Evolutionary conservation across 2,329 filamentous ascomycete genomes (phyloP), one percentile per base, ranked within the genome.

Genomic region (Paraphaeosphaeria minitans): DNA sequence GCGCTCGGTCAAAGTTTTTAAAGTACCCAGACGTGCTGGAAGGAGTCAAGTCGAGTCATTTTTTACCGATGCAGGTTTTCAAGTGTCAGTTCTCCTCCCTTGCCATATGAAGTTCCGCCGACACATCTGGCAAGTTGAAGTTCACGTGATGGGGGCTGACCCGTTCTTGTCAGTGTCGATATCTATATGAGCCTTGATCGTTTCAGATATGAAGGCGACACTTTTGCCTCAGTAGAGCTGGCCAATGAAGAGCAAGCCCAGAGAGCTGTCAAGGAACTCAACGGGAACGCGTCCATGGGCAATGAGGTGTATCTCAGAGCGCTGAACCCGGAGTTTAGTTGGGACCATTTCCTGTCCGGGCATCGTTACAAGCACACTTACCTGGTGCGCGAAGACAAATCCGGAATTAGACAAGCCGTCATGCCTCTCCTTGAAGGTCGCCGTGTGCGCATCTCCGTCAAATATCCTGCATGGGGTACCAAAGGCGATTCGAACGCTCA

Each of bases 401-500:
- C 58, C 9, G 54, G 56, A 31, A 46, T 58, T 7, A 43, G 51
- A 41, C 49, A 62, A 43, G 66, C 64, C 39, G 42, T 66, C 10
- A 49, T 48, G 19, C 57, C 63, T 12, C 10, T 68, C 6, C n/a
- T 64, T 2, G 66, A 72, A 53, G 61, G 59, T 21, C 67, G 69
- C n/a, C 67, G 68, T 19, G 55, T 61, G 19, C 35, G 58, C 10
- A 47, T 72, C 16, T 54, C 29, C 2, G 65, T 69, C 12, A 50
- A 64, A 21, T 57, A 58, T 33, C 69, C 67, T 1, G 65, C 60
- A n/a, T 72, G 69, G 69, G 46, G 52, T 14, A 53, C 22, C 21
- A 42, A 43, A 33, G 24, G 29, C n/a, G 41, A 35, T 1, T n/a
- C 41, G 12, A 37, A 24, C 14, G 5, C 31, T 46, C 22, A 63